Evolutionary conservation across 2,329 filamentous ascomycete species (phyloP), one percentile per base, ranked within the genome.

Genomic region (Colletotrichum sp.): DNA sequence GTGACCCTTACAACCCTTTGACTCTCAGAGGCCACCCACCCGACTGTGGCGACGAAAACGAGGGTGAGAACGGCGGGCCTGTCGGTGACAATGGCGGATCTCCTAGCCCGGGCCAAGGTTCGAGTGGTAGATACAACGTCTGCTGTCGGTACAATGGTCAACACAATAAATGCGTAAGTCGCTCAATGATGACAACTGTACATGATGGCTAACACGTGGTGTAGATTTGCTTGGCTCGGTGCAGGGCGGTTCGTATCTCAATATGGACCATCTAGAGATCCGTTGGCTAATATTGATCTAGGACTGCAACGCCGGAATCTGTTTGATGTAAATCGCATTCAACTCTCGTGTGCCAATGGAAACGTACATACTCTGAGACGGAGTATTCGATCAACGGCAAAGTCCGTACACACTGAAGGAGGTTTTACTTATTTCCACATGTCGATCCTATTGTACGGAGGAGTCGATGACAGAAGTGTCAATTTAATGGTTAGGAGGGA

Each of bases 231-330:
- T 63, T 63, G 30, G 59, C 59, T 63, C 59, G 59, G 18, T 52
- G 44, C 10, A 52, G 44, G n/a, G 44, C 44, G 44, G 44, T 52
- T 13, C 10, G 44, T 21, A 52, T 8, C 6, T 52, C 44, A 21
- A 6, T 2, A 21, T 21, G 4, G n/a, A 3, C n/a, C n/a, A 49
- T 21, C 0, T 52, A 8, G 0, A 5, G n/a, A 21, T 12, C 6
- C 1, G 6, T 13, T 52, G 10, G 44, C 44, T 52, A 52, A 52
- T 8, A 0, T 21, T 21, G 3, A 52, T 0, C 4, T 8, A 52
- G 44, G 44, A 52, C n/a, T 52, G 44, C 44, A 52, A 52, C n/a
- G 6, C 44, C 0, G 44, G 44, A 13, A 52, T 52, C 13, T 52
- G 44, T 21, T 52, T 52, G 44, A 52, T 52, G 44, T 52, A 5